These are phyloP conservation scores for Pleomassaria siparia DNA, from an alignment of 2,329 filamentous ascomycete species.

Conservation along the genomic window DNA sequence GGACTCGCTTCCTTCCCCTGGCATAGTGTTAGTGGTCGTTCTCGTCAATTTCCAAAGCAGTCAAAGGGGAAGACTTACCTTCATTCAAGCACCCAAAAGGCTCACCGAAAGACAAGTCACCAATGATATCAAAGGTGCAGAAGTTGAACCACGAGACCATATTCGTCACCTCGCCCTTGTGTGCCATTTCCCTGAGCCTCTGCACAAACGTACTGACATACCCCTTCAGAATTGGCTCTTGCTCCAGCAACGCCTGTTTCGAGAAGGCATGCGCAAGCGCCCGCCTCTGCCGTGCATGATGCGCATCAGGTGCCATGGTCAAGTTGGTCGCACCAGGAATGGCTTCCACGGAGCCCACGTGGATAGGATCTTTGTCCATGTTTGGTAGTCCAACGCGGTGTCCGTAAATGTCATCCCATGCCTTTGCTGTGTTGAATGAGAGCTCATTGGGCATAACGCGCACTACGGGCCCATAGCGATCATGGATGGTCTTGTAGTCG, in stretches of 20 bases:
- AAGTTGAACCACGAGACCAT: conserved; percentile 40
- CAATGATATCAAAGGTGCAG: conserved; percentile 38
- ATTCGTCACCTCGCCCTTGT: conserved; percentile 29
- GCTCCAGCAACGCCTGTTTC: conserved; percentile 43
- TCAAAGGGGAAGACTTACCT: conserved; percentile 16
- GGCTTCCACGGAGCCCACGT: conserved; percentile 38
- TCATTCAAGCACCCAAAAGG: conserved; percentile 35
- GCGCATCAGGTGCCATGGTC: conserved; percentile 41
- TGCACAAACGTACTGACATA: conserved; percentile 47
- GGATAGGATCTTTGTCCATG: conserved; percentile 38
- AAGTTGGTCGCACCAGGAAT: conserved; percentile 41
- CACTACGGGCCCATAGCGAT: conserved; percentile 38
- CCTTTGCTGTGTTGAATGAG: conserved; percentile 34
- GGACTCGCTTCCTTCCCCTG: conserved; percentile 33
- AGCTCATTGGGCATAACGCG: conserved; percentile 39
- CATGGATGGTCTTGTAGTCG: conserved; percentile 33
- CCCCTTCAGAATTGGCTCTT: conserved; percentile 42
- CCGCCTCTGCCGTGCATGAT: conserved; percentile 43
- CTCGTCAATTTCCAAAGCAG: conserved; percentile 4
- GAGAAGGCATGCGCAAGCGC: conserved; percentile 46
- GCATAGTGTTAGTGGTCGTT: conserved; percentile 1
- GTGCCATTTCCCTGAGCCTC: conserved; percentile 39
- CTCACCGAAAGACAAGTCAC: conserved; percentile 35
- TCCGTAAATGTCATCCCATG: conserved; percentile 39
- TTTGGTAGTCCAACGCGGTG: conserved; percentile 34